Evolutionary conservation across 257 asterid species (phyloP), one percentile per base, ranked within the genome.

Genomic region (Lavandula angustifolia): DNA sequence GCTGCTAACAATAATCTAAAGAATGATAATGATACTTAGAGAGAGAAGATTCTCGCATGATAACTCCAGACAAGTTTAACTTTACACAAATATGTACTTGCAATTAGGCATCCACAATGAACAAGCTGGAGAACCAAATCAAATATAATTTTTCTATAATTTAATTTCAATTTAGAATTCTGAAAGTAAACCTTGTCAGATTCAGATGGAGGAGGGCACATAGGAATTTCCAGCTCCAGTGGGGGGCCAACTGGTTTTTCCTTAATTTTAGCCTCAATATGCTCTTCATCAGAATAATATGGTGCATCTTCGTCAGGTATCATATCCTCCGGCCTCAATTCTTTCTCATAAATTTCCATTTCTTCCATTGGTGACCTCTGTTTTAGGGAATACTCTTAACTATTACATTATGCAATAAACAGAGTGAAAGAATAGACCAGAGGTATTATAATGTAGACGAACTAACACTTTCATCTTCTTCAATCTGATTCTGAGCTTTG

Each of bases 211-310:
- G 99, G 96, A 43, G 51, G 84, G 31, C 72, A 69, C 74, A 94
- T 76, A 44, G 99, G 99, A 74, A 94, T 78, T 83, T 86, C 99
- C 73, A 94, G 81, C 83, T 94, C 99, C 70, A 94, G 56, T 38
- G 97, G 95, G 34, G 99, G 99, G 3, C 99, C 99, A 61, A 73
- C 77, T 3, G 96, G 99, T 72, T 83, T 94, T 72, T 94, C 99
- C 86, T 84, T 94, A 29, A 41, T 41, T 74, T 81, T 94, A 69
- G 82, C 72, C 59, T 87, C 95, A 68, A 63, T 60, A 10, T 79
- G 92, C 61, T 86, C 99, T 71, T 87, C 99, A 74, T 90, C 99
- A n/a, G 96, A 90, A 71, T 81, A 82, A 66, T 90, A 86, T 0
- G 79, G 87, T 40, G 85, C 95, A 74, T 90, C 89, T 71, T 94